Conservation (phyloP, 176 grass and related monocot species). For the Pontederia paniculata region DNA sequence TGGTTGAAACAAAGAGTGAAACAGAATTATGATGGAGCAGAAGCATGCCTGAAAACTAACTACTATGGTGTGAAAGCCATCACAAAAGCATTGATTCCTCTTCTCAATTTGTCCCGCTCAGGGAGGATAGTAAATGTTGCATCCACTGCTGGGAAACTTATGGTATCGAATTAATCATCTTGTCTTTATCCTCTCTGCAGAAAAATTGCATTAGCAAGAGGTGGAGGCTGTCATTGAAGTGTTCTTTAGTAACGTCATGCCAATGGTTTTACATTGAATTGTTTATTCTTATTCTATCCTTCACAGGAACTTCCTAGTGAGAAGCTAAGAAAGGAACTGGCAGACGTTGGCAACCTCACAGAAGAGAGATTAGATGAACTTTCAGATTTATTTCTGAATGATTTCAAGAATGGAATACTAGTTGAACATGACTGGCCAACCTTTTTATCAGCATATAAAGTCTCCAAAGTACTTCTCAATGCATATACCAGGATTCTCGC, state of each 20-base stretch:
- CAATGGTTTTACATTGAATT: not conserved
- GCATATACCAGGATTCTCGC: conserved; percentile 44
- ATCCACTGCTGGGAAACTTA: conserved; percentile 9
- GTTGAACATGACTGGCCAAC: conserved; percentile 27
- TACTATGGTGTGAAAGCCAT: conserved; percentile 42
- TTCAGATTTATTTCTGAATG: conserved; percentile 19
- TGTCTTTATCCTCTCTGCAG: not conserved
- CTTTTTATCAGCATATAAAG: conserved; percentile 23
- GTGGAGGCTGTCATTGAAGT: too few relatives aligned
- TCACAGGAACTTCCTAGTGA: conserved; percentile 22
- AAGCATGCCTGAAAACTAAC: conserved; percentile 28
- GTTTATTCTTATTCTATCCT: not conserved
- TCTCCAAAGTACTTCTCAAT: conserved; percentile 31
- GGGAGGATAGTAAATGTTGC: conserved; percentile 41
- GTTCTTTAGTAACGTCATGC: not conserved
- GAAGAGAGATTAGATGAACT: conserved; percentile 33
- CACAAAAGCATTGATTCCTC: conserved; percentile 29
- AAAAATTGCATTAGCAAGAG: not conserved
- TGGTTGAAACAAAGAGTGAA: not conserved
- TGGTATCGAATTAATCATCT: conserved; percentile 1
- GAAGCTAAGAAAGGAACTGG: conserved; percentile 30
- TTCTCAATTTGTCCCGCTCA: conserved; percentile 30
- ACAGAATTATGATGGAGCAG: conserved; percentile 11
- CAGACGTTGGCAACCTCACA: conserved; percentile 17
- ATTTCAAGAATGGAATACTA: conserved; percentile 24